Evolutionary conservation across 2,329 filamentous ascomycete genomes (phyloP).

Genomic region (Nemania bipapillata): DNA sequence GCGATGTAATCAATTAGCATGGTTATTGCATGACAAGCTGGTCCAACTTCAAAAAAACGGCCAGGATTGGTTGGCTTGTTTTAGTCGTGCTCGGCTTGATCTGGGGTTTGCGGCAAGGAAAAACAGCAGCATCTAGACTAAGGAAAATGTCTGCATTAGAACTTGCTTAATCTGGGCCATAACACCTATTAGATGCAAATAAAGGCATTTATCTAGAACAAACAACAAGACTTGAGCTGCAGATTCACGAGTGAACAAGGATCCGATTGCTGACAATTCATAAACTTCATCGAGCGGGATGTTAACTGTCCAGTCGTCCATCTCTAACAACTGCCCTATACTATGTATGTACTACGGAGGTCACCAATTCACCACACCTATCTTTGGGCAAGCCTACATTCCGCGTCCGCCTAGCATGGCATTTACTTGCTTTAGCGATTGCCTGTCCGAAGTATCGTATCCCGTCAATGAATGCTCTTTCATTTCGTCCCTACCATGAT

Average conservation of each 20-base stretch:
- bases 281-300: background rate
- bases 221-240: background rate
- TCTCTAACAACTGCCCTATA: background rate
- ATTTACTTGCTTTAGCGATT: background rate
- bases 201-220: background rate
- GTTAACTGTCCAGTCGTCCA: background rate
- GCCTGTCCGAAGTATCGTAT: background rate
- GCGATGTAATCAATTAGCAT: constrained; percentile 20
- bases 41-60: background rate
- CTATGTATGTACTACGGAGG: background rate
- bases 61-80: background rate
- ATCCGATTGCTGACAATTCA: background rate
- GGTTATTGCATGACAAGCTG: constrained; percentile 20
- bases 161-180: background rate
- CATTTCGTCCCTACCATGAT: constrained; percentile 5
- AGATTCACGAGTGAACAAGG: background rate
- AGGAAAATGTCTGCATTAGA: background rate
- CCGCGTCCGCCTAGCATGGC: background rate
- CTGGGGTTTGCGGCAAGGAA: background rate
- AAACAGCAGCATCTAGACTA: background rate
- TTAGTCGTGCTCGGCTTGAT: background rate
- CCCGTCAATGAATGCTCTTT: background rate
- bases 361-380: background rate
- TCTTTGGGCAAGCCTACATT: background rate
- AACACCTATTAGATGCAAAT: background rate